Evolutionary conservation across 1,284 basidiomycete genomes (phyloP), one percentile per base, ranked within the genome.

Genomic region (Sporisorium iseilematis-ciliati): DNA sequence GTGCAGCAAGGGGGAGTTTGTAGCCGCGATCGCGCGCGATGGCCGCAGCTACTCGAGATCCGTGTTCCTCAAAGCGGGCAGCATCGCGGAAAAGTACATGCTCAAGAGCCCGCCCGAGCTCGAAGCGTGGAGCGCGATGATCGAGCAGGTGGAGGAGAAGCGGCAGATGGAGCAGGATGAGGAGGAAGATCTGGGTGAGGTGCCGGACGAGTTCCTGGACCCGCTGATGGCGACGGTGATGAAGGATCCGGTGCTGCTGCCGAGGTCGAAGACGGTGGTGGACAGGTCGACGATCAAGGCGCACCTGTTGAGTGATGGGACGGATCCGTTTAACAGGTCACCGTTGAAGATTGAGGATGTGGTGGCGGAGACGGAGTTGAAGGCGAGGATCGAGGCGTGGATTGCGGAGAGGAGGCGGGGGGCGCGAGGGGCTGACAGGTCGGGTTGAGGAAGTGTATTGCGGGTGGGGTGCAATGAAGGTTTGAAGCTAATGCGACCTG

Each of bases 281-380:
- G 97, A 99, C 85, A 90, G 93, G 42, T 89, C 92, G 1, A 99
- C 96, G 1, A 99, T 99, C 88, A 97, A 97, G 83, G 92, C 94
- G 1, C 94, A 96, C 84, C 87, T 99, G 49, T 87, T 99, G 25
- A 96, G 94, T 2, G 96, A 98, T 83, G 87, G 91, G 20, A 93
- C 91, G 62, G 86, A 87, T 61, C 86, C 86, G 18, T 87, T 87
- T 77, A 87, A 87, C 59, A 82, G 86, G 20, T 78, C 78, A 55
- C 85, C 86, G 38, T 75, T 87, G 57, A 85, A 85, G 57, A 82
- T 86, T 50, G 86, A 87, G 26, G 85, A 87, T 35, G 82, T 87
- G 12, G 26, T 74, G 25, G 67, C 76, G 25, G 83, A 72, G n/a
- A 65, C 61, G 20, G 81, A 80, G 59, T 64, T 85, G 40, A 77